Conservation (phyloP, 768 basidiomycete species). For the Mycena albidolilacea region DNA sequence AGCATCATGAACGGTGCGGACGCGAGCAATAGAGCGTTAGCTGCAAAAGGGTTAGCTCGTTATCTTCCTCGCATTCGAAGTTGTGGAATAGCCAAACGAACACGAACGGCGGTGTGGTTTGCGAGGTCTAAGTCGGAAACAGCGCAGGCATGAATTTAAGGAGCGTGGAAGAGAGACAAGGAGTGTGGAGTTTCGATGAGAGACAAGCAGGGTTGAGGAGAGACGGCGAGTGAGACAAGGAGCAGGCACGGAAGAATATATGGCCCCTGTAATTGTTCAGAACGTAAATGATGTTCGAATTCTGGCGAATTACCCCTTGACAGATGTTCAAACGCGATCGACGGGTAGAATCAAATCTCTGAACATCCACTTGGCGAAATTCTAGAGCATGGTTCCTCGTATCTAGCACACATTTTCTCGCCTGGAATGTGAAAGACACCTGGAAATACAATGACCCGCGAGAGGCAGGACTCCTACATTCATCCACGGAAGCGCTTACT, state of each 20-base stretch:
- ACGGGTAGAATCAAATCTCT: neutral
- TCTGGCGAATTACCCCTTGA: neutral
- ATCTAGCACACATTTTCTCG: neutral
- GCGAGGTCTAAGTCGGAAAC: too few species aligned
- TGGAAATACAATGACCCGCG: neutral
- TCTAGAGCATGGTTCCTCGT: neutral
- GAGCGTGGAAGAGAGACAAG: too few species aligned
- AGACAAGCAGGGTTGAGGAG: too few species aligned
- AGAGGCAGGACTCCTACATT: neutral
- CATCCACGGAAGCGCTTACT: conserved; percentile 1
- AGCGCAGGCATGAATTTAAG: too few species aligned
- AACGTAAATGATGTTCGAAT: neutral
- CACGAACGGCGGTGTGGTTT: neutral
- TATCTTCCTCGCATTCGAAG: conserved; percentile 4
- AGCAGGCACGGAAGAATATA: neutral
- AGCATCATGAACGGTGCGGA: conserved; percentile 8
- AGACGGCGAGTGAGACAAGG: neutral
- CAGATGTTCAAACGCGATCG: neutral
- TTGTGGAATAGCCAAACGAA: conserved; percentile 9
- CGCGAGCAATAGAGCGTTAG: conserved; percentile 22
- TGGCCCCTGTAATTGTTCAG: neutral
- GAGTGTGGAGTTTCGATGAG: too few species aligned
- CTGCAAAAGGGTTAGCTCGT: conserved; percentile 10
- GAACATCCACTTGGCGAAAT: too few species aligned
- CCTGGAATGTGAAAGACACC: neutral